Conservation (phyloP, 441 rosid species). For the Pelargonium australe region DNA sequence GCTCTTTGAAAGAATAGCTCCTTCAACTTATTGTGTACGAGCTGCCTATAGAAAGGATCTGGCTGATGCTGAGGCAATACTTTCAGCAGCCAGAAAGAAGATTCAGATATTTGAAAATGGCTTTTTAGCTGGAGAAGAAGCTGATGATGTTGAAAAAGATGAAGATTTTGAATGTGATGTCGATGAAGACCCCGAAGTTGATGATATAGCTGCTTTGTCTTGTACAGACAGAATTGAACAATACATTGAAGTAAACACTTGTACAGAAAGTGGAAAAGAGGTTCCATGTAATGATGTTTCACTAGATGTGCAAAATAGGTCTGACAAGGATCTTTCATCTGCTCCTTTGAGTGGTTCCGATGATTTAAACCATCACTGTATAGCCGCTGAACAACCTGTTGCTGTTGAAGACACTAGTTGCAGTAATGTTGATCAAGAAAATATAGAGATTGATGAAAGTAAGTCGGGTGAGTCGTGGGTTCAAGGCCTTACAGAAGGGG, state of each 20-base stretch:
- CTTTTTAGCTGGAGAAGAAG: conserved; percentile 63
- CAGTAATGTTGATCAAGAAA: conserved; percentile 36
- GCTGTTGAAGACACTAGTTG: conserved; percentile 26
- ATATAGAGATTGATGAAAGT: conserved; percentile 62
- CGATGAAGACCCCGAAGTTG: conserved; percentile 63
- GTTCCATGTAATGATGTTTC: background rate
- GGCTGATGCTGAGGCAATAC: conserved; percentile 53
- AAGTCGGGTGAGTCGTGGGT: conserved; percentile 72
- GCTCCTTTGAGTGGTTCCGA: conserved; percentile 26
- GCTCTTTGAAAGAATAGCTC: conserved; percentile 86
- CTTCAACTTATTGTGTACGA: conserved; percentile 81
- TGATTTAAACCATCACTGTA: conserved; percentile 24
- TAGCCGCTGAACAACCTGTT: conserved; percentile 29
- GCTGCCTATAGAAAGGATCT: conserved; percentile 66
- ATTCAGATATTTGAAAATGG: conserved; percentile 59
- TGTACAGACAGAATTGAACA: conserved; percentile 31
- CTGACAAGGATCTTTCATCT: conserved; percentile 21
- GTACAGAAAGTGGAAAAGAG: conserved; percentile 28
- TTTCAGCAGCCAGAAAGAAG: conserved; percentile 67
- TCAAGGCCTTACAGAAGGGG: conserved; percentile 75
- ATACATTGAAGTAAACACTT: conserved; percentile 22
- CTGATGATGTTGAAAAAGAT: conserved; percentile 31
- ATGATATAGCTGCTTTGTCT: conserved; percentile 57
- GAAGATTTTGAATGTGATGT: conserved; percentile 74
- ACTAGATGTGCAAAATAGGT: background rate